Evolutionary conservation across 768 basidiomycete genomes (phyloP), one percentile per base, ranked within the genome.

Genomic region (Pulveroboletus sp.): DNA sequence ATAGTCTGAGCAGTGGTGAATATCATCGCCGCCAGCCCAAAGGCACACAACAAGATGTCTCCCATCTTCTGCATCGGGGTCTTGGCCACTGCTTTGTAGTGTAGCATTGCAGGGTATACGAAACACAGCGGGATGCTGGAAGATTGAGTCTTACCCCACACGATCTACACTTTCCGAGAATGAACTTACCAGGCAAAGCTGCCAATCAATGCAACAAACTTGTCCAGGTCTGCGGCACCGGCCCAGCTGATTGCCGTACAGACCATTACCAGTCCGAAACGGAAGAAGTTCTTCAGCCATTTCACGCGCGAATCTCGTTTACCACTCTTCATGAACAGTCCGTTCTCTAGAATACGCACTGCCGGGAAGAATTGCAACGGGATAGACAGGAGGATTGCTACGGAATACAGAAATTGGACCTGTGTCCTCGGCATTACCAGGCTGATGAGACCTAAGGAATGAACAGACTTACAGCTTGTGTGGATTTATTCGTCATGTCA

Each of bases 341-440:
- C 94, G 63, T 97, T 95, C 76, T 99, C 96, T 71, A 97, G 81
- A 62, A 99, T 98, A 45, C 96, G 83, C 40, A 95, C 85, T 3
- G 95, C 96, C 0, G 96, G 96, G 90, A 98, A 97, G 48, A 97
- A 84, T 68, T 98, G 94, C 1, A 98, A 80, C 1, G 95, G 93
- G 8, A 89, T 86, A 13, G 93, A 96, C 36, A 93, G 79, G 54
- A 91, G 71, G 69, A 98, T 98, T 12, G 94, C 96, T 30, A 93
- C 70, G n/a, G 91, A 86, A 71, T 96, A 93, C 26, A 93, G 65
- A 67, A 91, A 84, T 73, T 91, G 89, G 10, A 88, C 82, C 83
- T 86, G 39, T 51, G 42, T 34, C 24, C 42, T 19, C 26, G 13
- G 42, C 29, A 43, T 47, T 22, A 39, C 35, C 53, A 44, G 22